A percentile compares a stretch with the other conserved stretches of the same genome.
These are phyloP conservation scores for Alternaria brassicae DNA, from an alignment of 2,329 filamentous ascomycete species.

Conservation along the genomic window DNA sequence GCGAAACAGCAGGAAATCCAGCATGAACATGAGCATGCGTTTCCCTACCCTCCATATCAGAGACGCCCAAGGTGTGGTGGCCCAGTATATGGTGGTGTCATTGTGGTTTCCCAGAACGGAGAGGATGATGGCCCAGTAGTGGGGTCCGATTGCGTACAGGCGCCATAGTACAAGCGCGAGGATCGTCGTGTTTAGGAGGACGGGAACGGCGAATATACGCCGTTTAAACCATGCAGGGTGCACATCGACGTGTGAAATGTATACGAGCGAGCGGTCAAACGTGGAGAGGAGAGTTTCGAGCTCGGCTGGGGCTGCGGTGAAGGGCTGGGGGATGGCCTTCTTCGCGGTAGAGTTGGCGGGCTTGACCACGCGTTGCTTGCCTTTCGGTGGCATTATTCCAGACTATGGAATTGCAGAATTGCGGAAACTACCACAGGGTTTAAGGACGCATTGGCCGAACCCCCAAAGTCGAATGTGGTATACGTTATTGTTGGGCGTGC, in stretches of 20 bases:
- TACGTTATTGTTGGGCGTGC: background rate
- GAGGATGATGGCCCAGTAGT: constrained; percentile 72
- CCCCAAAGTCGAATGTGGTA: background rate
- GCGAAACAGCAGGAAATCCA: constrained; percentile 70
- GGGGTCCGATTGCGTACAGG: constrained; percentile 71
- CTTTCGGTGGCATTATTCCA: constrained; percentile 29
- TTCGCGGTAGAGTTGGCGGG: constrained; percentile 4
- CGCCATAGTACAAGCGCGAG: constrained; percentile 70
- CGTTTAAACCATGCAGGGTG: constrained; percentile 75
- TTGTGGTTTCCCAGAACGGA: constrained; percentile 71
- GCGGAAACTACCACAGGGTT: background rate
- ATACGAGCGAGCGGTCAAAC: constrained; percentile 74
- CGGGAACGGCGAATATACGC: constrained; percentile 81
- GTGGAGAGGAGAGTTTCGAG: constrained; percentile 71
- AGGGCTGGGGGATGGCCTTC: constrained; percentile 56
- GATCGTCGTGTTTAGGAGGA: constrained; percentile 76
- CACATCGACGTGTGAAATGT: constrained; percentile 83
- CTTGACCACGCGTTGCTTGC: constrained; percentile 28
- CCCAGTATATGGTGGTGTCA: constrained; percentile 69
- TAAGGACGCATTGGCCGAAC: constrained; percentile 2
- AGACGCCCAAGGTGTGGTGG: constrained; percentile 60
- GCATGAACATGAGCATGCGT: constrained; percentile 70
- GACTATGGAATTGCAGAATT: background rate
- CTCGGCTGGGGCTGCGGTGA: constrained; percentile 68
- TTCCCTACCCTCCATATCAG: constrained; percentile 64